Conservation (phyloP, 2,329 filamentous ascomycete genomes). For the Domatiomyces catenatus region DNA sequence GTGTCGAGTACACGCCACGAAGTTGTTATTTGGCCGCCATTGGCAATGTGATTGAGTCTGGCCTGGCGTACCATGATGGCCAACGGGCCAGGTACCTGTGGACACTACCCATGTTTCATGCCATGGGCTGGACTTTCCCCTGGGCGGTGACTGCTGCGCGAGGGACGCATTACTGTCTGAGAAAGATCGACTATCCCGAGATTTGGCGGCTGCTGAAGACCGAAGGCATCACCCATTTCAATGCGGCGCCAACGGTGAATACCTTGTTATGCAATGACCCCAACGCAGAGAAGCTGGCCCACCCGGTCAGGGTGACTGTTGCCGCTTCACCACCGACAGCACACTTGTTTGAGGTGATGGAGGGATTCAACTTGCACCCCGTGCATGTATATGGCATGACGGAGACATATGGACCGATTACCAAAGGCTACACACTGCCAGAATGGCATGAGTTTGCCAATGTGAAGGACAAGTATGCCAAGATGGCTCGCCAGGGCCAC, state of each 20-base stretch:
- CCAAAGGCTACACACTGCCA: slow-evolving; percentile 78
- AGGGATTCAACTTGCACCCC: slow-evolving; percentile 65
- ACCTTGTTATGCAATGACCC: slow-evolving; percentile 72
- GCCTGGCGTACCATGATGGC: slow-evolving; percentile 54
- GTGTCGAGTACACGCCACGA: slow-evolving; percentile 80
- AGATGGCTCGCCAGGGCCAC: slow-evolving; percentile 89
- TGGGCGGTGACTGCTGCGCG: slow-evolving; percentile 87
- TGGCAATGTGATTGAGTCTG: slow-evolving; percentile 77
- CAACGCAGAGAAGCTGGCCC: slow-evolving; percentile 54
- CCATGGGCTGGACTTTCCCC: slow-evolving; percentile 66
- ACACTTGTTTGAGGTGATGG: slow-evolving; percentile 89
- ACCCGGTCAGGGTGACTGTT: slow-evolving; percentile 72
- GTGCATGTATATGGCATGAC: slow-evolving; percentile 84
- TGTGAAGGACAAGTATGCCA: slow-evolving; percentile 61
- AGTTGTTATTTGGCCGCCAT: slow-evolving; percentile 72
- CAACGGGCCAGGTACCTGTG: slow-evolving; percentile 65
- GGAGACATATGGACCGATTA: slow-evolving; percentile 90
- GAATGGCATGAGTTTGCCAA: slow-evolving; percentile 59
- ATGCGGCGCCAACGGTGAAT: slow-evolving; percentile 90
- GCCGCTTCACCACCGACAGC: slow-evolving; percentile 81
- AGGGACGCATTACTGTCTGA: slow-evolving; percentile 85
- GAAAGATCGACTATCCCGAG: slow-evolving; percentile 86
- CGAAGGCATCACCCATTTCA: slow-evolving; percentile 84
- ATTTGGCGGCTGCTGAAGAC: slow-evolving; percentile 83
- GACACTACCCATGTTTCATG: slow-evolving; percentile 78